Base-by-base conservation (phyloP, 768 basidiomycete species). In the Pisolithus orientalis region DNA sequence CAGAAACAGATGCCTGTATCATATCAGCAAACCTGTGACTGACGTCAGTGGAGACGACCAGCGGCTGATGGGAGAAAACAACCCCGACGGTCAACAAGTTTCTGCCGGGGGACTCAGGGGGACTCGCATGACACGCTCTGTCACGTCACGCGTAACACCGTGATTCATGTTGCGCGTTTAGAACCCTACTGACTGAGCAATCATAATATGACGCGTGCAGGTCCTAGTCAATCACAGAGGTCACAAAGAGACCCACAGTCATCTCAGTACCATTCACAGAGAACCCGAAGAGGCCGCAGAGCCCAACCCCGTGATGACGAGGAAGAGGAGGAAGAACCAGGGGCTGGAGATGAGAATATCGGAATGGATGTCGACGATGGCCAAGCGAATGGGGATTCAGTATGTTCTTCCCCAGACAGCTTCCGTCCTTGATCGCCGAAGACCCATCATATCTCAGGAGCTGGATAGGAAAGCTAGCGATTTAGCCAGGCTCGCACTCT, bases 401-500 rank as follows among this genome's bases (percentile, higher is more conserved):
- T 62, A 47, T 14, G 42, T 6, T 44, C 6, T 16, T n/a, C 17
- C 2, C 6, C 27, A 5, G 21, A 17, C 44, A 39, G 16, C 44
- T 6, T 34, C 14, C 25, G 29, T 8, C 4, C 27, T 50, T 8
- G 45, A 14, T 17, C 9, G 9, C 10, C 13, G 9, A 5, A 37
- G 25, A 2, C 21, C 21, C 21, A 21, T n/a, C 9, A 8, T 28
- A n/a, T 3, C 25, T 25, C 44, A 94, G 90, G 81, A 85, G 17
- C 60, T 83, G 24, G 70, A 74, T n/a, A 76, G 80, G 47, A 83
- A 80, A 64, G 87, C 87, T 0, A 75, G 78, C 46, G 82, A 84
- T 47, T 76, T 95, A 31, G 88, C 87, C 9, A 80, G 92, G 16
- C 75, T 91, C 24, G 90, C 91, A 2, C 72, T 97, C 39, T 94